Conservation (phyloP, 2,329 filamentous ascomycete genomes). For the Fusarium sp. region DNA sequence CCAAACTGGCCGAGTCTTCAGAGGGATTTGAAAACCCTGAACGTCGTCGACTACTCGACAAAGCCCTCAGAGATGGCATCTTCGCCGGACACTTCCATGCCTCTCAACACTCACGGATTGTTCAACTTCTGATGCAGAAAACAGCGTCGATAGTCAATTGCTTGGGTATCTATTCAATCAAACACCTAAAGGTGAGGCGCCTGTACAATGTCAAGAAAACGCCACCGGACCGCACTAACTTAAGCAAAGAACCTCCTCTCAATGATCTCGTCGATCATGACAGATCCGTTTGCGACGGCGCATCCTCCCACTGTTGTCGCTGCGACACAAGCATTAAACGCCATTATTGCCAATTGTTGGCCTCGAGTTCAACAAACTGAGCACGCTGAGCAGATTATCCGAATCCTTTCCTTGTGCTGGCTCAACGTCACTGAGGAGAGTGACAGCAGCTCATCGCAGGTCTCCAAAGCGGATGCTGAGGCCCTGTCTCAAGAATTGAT, state of each 20-base stretch:
- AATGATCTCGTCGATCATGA: conserved; percentile 72
- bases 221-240: background rate
- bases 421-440: conserved; percentile 64
- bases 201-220: background rate
- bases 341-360: conserved; percentile 74
- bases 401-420: conserved; percentile 73
- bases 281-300: conserved; percentile 74
- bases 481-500: conserved; percentile 30
- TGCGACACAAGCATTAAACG: conserved; percentile 65
- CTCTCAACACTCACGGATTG: conserved; percentile 68
- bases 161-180: conserved; percentile 72
- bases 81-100: conserved; percentile 68
- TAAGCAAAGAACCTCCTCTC: conserved; percentile 71
- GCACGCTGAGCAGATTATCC: conserved; percentile 74
- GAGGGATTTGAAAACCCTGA: conserved; percentile 38
- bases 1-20: conserved; percentile 62
- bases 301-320: conserved; percentile 65
- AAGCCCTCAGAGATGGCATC: conserved; percentile 67
- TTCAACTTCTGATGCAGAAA: conserved; percentile 66
- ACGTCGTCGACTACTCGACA: conserved; percentile 61
- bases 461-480: background rate
- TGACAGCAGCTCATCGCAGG: conserved; percentile 30
- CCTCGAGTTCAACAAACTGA: conserved; percentile 68
- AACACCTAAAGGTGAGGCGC: conserved; percentile 71
- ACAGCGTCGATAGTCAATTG: conserved; percentile 62